Evolutionary conservation across 2,329 filamentous ascomycete species (phyloP), one percentile per base, ranked within the genome.

Genomic region (Tolypocladium nubicola): DNA sequence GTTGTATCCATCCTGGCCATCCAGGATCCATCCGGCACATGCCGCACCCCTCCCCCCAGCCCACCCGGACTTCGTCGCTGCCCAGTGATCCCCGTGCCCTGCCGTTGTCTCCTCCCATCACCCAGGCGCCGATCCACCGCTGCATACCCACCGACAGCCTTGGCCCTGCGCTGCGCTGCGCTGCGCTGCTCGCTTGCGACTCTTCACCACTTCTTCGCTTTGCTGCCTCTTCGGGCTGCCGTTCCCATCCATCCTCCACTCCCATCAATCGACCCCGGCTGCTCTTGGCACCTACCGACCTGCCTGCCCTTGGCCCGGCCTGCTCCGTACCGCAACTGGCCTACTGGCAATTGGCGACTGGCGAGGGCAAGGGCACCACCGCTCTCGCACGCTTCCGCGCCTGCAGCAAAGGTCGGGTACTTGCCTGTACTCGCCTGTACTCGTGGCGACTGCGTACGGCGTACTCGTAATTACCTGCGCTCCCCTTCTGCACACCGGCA

Each of bases 11-110:
- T 45, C 43, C 43, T 21, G 26, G 45, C 45, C 41, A 39, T 26
- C 35, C 41, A 39, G 53, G 53, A 23, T 23, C 52, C 57, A 35
- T 52, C 55, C 57, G 57, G 57, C 55, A 59, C 53, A 41, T 57
- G 56, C 56, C 58, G 58, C 55, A 23, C 45, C 40, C 55, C 55
- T 43, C 41, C 45, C 26, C 26, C 26, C 26, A 30, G 26, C 45
- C 14, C 45, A 23, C 45, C 30, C 45, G 45, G 30, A 23, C 45
- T n/a, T 47, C 41, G 41, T 23, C 30, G 30, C 30, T 8, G 30
- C 30, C 30, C 26, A 30, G 26, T 30, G 26, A 30, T 30, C 26
- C 26, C 26, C 26, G 39, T 40, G 39, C 39, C 16, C 39, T 41
- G 39, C 39, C 39, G 39, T 41, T 41, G 26, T n/a, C 7, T 16